Evolutionary conservation across 805 yeast species (phyloP).

Genomic region (Kodamaea jinghongensis): DNA sequence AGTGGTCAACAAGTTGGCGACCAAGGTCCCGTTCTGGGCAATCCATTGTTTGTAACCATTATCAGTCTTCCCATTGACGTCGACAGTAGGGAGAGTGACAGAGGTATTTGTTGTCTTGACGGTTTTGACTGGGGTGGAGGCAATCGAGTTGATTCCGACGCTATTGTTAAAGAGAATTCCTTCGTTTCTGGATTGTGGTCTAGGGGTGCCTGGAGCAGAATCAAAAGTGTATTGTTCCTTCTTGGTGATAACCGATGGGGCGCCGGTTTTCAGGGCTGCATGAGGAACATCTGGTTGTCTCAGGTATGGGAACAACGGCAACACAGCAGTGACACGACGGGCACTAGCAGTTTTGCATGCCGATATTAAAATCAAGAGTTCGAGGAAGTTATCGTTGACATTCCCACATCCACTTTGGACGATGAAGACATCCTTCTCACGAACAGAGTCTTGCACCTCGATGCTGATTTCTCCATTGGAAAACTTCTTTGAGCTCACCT

Average conservation of each 20-base stretch:
- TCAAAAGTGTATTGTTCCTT: slow-evolving; percentile 46
- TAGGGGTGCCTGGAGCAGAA: slow-evolving; percentile 53
- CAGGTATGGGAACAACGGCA: slow-evolving; percentile 93
- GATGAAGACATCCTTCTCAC: slow-evolving; percentile 94
- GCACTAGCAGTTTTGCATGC: slow-evolving; percentile 94
- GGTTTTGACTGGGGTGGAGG: too few species aligned
- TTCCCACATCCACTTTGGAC: slow-evolving; percentile 85
- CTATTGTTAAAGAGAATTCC: not conserved
- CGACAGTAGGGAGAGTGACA: slow-evolving; percentile 23
- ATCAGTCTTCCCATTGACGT: slow-evolving; percentile 41
- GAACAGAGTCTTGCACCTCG: slow-evolving; percentile 79
- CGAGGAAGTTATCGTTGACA: slow-evolving; percentile 84
- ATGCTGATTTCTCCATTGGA: slow-evolving; percentile 95
- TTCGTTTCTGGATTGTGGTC: slow-evolving; percentile 32
- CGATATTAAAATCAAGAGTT: slow-evolving; percentile 76
- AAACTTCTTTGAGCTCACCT: slow-evolving; percentile 57
- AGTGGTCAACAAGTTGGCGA: slow-evolving; percentile 81
- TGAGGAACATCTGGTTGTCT: slow-evolving; percentile 94
- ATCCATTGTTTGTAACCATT: slow-evolving; percentile 91
- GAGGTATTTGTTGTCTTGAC: too few species aligned
- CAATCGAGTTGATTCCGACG: not conserved
- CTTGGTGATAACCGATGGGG: slow-evolving; percentile 47
- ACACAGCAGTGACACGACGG: slow-evolving; percentile 80
- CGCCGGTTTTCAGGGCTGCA: slow-evolving; percentile 60
- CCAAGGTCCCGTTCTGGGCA: slow-evolving; percentile 89